Conservation (phyloP, 345 rosid species). For the Hibiscus tridactylites region DNA sequence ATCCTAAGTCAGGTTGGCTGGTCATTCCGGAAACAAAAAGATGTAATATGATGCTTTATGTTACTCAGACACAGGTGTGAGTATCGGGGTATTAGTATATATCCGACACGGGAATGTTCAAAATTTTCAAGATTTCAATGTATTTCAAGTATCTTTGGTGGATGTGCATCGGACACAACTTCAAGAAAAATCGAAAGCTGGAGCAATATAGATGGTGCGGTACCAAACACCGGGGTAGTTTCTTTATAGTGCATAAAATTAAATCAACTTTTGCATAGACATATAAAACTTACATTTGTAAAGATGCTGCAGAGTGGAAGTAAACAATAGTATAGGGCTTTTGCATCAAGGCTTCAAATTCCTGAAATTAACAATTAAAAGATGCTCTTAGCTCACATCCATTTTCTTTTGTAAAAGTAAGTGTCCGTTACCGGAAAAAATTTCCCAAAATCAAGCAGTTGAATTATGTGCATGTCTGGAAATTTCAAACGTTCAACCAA, state of each 20-base stretch:
- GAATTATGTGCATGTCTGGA: neutral
- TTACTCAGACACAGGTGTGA: no score
- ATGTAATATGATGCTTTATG: neutral
- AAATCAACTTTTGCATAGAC: neutral
- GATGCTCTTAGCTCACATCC: constrained; percentile 9
- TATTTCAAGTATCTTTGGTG: no score
- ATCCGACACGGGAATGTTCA: no score
- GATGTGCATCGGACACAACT: no score
- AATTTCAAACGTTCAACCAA: neutral
- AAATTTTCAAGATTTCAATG: no score
- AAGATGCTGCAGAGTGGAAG: constrained; percentile 87
- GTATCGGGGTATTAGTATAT: no score
- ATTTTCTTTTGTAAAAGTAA: no score
- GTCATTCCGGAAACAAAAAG: constrained; percentile 12
- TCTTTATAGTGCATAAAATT: no score
- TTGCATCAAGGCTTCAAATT: constrained; percentile 90
- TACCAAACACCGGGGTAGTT: no score
- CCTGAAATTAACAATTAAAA: constrained; percentile 46
- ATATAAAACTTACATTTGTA: constrained; percentile 72
- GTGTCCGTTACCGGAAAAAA: neutral
- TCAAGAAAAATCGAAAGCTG: no score
- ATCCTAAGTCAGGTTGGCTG: constrained; percentile 88
- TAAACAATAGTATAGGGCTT: constrained; percentile 88
- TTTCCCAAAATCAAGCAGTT: neutral
- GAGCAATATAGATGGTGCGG: no score